A percentile compares a stretch with the other conserved stretches of the same genome.
These are phyloP conservation scores for Coemansia sp. DNA, from an alignment of 192 early-diverging fungal genomes.

Conservation along the genomic window DNA sequence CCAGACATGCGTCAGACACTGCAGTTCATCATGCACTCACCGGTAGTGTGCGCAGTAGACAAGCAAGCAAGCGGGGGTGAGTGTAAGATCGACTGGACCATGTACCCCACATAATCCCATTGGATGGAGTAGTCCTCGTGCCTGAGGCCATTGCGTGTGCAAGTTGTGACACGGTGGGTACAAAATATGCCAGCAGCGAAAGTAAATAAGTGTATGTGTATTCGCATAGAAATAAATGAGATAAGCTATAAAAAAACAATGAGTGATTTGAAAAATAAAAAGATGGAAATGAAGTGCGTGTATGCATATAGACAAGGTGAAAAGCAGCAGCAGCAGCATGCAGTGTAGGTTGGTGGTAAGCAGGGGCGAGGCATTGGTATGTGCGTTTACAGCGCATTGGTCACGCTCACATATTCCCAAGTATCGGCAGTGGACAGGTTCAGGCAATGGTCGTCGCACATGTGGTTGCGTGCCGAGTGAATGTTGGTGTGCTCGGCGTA, in stretches of 20 bases:
- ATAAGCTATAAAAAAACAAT: not conserved
- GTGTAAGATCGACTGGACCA: not conserved
- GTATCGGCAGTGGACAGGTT: slow-evolving; percentile 39
- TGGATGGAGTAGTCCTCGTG: not conserved
- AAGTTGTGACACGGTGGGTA: slow-evolving; percentile 5
- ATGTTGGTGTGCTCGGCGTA: slow-evolving; percentile 52
- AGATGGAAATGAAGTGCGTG: slow-evolving; percentile 3
- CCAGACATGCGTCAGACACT: slow-evolving; percentile 3
- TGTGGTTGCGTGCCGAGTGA: slow-evolving; percentile 56
- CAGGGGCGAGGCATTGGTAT: not conserved
- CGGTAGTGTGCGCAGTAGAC: not conserved
- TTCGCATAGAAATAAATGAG: not conserved
- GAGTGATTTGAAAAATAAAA: not conserved
- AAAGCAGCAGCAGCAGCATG: not conserved
- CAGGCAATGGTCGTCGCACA: slow-evolving; percentile 35
- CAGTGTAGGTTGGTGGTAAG: not conserved
- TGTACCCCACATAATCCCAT: not conserved
- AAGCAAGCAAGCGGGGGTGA: not conserved
- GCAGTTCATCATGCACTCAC: slow-evolving; percentile 9
- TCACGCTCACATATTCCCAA: slow-evolving; percentile 49
- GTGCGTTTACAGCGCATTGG: slow-evolving; percentile 5
- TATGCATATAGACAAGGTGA: slow-evolving; percentile 18
- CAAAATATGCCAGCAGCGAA: not conserved
- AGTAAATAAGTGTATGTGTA: not conserved
- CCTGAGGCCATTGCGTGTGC: not conserved